Conservation (phyloP, 345 rosid genomes). For the Gossypium australe region DNA sequence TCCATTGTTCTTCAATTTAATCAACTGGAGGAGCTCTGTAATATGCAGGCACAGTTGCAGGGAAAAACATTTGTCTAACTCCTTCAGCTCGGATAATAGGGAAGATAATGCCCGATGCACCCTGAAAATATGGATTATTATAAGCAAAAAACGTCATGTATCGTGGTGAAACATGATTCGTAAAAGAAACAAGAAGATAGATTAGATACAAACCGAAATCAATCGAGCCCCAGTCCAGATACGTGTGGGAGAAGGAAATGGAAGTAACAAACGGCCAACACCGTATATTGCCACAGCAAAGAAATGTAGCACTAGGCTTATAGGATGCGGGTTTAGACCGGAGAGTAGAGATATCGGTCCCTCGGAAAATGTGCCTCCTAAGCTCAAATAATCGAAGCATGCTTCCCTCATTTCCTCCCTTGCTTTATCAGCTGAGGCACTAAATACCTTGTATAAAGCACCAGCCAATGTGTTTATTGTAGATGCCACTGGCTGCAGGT, state of each 20-base stretch:
- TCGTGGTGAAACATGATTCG: not conserved
- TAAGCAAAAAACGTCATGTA: not conserved
- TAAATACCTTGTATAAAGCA: constrained; percentile 28
- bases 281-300: constrained; percentile 31
- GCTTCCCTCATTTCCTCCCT: constrained; percentile 33
- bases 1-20: not conserved
- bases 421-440: constrained; percentile 27
- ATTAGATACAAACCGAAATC: constrained; percentile 26
- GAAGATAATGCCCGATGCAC: constrained; percentile 15
- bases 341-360: constrained; percentile 36
- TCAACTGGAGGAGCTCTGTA: constrained; percentile 5
- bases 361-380: constrained; percentile 32
- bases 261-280: constrained; percentile 28
- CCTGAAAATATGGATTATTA: constrained; percentile 2
- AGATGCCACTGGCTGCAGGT: constrained; percentile 33
- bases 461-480: constrained; percentile 43
- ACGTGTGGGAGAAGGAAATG: constrained; percentile 29
- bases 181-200: not conserved
- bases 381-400: constrained; percentile 36
- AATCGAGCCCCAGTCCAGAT: constrained; percentile 27
- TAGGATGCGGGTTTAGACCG: constrained; percentile 36
- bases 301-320: constrained; percentile 31
- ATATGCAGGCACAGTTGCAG: constrained; percentile 2
- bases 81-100: constrained; percentile 15
- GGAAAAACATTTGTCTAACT: constrained; percentile 16